These are phyloP conservation scores for Cordyceps cicadae DNA, from an alignment of 2,329 filamentous ascomycete genomes.

Conservation along the genomic window DNA sequence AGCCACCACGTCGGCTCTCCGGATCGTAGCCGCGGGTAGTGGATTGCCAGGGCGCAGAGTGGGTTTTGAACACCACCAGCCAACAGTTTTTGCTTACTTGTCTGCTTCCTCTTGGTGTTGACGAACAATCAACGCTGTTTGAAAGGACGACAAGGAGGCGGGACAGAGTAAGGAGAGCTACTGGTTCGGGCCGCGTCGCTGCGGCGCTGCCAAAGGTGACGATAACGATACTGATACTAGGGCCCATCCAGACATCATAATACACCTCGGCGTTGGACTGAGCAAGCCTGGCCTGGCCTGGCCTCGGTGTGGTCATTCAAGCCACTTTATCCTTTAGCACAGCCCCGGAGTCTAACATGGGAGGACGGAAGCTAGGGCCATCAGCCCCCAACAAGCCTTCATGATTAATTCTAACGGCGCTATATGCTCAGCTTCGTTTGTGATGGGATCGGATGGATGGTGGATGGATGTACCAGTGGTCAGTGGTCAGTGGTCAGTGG, in stretches of 20 bases:
- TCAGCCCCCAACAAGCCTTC: conserved; percentile 6
- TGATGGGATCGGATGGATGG: not conserved
- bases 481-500: no score
- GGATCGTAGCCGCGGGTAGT: not conserved
- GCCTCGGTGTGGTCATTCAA: not conserved
- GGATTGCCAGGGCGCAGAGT: not conserved
- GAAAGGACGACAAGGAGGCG: no score
- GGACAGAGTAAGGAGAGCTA: no score
- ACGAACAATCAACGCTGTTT: no score
- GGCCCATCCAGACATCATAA: not conserved
- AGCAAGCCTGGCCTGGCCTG: not conserved
- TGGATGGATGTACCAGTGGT: not conserved
- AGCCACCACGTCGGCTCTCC: not conserved
- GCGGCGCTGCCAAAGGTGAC: not conserved
- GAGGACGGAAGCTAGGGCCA: not conserved
- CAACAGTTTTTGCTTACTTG: no score
- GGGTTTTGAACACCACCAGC: not conserved
- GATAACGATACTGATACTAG: not conserved
- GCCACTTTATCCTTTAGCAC: not conserved
- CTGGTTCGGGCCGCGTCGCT: no score
- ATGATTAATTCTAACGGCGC: conserved; percentile 1
- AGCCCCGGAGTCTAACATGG: not conserved
- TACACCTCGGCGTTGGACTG: not conserved
- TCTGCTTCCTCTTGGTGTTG: no score
- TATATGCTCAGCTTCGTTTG: not conserved